Evolutionary conservation across 2,329 filamentous ascomycete genomes (phyloP).

Genomic region (Leptodontidium sp.): DNA sequence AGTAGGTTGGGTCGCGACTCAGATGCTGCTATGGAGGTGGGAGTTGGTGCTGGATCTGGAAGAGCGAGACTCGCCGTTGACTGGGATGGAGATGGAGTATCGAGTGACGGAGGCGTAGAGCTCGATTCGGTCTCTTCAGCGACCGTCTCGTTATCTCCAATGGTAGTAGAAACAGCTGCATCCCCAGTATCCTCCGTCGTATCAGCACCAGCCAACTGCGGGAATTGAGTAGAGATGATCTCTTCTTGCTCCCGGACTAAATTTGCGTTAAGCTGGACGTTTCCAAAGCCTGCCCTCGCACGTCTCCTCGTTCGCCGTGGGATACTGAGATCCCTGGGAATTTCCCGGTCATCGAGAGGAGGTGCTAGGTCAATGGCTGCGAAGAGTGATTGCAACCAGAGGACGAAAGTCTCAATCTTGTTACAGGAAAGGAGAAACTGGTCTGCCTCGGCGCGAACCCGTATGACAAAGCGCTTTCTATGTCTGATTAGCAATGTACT

Average conservation of each 20-base stretch:
- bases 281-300: conserved; percentile 26
- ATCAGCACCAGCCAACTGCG: conserved; percentile 29
- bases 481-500: conserved; percentile 13
- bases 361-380: conserved; percentile 77
- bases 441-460: conserved; percentile 76
- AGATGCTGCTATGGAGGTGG: conserved; percentile 8
- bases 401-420: conserved; percentile 70
- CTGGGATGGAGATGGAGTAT: conserved; percentile 8
- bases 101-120: conserved; percentile 14
- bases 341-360: conserved; percentile 74
- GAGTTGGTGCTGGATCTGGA: neutral
- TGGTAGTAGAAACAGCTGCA: neutral
- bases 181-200: conserved; percentile 15
- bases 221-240: conserved; percentile 39
- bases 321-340: conserved; percentile 68
- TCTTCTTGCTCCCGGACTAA: conserved; percentile 39
- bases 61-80: neutral
- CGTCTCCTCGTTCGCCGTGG: conserved; percentile 51
- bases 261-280: conserved; percentile 29
- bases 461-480: conserved; percentile 66
- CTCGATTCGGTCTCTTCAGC: conserved; percentile 26
- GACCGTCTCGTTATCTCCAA: conserved; percentile 11
- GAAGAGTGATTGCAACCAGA: conserved; percentile 73
- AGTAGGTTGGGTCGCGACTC: conserved; percentile 19
- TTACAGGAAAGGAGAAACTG: conserved; percentile 76